A percentile compares a stretch with the other conserved stretches of the same genome.
Conservation (phyloP, 1,284 basidiomycete genomes). For the Pyrrhoderma lamaoense region DNA sequence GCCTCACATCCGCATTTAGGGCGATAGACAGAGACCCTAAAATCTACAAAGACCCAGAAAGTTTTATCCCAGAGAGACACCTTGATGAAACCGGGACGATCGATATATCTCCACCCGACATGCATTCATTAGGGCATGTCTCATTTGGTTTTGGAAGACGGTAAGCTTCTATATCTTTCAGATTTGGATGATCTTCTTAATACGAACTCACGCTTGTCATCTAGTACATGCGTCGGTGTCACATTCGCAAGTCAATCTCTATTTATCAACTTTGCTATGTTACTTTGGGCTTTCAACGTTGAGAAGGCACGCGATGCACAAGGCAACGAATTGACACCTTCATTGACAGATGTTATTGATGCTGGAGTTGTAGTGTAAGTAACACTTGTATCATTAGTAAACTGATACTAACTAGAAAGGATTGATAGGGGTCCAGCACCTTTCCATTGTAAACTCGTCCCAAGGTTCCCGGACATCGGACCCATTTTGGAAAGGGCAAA, state of each 20-base stretch:
- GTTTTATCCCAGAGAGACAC: slow-evolving; percentile 21
- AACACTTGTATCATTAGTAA: neutral
- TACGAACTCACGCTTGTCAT: neutral
- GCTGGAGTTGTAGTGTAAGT: neutral
- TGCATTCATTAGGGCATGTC: slow-evolving; percentile 16
- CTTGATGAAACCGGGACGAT: slow-evolving; percentile 11
- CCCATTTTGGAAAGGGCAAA: neutral
- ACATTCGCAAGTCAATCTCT: slow-evolving; percentile 13
- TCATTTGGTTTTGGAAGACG: slow-evolving; percentile 9
- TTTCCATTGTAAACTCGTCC: slow-evolving; percentile 1
- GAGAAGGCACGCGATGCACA: slow-evolving; percentile 8
- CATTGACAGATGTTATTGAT: neutral
- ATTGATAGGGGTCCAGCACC: neutral
- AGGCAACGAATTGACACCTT: slow-evolving; percentile 10
- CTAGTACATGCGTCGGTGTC: slow-evolving; percentile 14
- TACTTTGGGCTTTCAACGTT: slow-evolving; percentile 16
- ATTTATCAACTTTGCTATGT: slow-evolving; percentile 14
- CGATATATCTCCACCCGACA: slow-evolving; percentile 12
- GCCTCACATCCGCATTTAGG: neutral
- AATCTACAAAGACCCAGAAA: slow-evolving; percentile 20
- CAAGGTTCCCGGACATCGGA: neutral
- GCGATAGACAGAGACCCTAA: slow-evolving; percentile 14
- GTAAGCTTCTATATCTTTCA: neutral
- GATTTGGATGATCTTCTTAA: too few relatives aligned
- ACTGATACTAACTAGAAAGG: neutral